Evolutionary conservation across 2,329 filamentous ascomycete species (phyloP).

Genomic region (Talaromyces sp.): DNA sequence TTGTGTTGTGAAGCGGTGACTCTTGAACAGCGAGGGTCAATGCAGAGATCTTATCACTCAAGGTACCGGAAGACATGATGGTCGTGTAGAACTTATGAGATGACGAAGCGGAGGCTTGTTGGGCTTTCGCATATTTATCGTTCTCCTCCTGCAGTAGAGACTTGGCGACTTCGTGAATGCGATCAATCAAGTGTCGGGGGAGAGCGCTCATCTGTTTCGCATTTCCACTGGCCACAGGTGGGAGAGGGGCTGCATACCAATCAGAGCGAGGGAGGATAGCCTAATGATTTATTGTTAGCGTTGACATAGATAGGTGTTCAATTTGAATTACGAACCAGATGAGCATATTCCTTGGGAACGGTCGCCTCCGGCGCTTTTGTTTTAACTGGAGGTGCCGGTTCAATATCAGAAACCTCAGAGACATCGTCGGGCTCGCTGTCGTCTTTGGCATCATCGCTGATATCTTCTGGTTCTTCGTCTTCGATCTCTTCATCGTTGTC

Average conservation of each 20-base stretch:
- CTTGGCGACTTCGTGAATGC: constrained; percentile 68
- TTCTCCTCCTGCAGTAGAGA: constrained; percentile 78
- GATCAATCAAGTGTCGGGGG: constrained; percentile 57
- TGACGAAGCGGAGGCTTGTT: constrained; percentile 75
- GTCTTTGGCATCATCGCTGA: constrained; percentile 18
- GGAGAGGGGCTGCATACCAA: constrained; percentile 65
- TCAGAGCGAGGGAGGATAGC: constrained; percentile 65
- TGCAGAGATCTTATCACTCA: constrained; percentile 95
- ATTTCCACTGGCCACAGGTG: constrained; percentile 49
- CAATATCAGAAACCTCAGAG: constrained; percentile 31
- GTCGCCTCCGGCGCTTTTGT: constrained; percentile 22
- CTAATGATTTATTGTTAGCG: constrained; percentile 41
- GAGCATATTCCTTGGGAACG: constrained; percentile 41
- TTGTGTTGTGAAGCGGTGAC: constrained; percentile 89
- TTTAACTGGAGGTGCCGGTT: constrained; percentile 30
- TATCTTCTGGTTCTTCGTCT: constrained; percentile 41
- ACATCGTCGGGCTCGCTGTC: constrained; percentile 25
- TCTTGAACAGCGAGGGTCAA: constrained; percentile 93
- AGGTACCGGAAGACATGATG: constrained; percentile 93
- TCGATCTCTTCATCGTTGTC: constrained; percentile 41
- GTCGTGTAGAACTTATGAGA: constrained; percentile 95
- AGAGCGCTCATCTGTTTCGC: constrained; percentile 51
- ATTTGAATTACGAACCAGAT: constrained; percentile 32
- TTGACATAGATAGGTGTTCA: constrained; percentile 16
- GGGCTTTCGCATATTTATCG: constrained; percentile 69